Evolutionary conservation across 768 basidiomycete genomes (phyloP), one percentile per base, ranked within the genome.

Genomic region (Pleurotus sapidus): DNA sequence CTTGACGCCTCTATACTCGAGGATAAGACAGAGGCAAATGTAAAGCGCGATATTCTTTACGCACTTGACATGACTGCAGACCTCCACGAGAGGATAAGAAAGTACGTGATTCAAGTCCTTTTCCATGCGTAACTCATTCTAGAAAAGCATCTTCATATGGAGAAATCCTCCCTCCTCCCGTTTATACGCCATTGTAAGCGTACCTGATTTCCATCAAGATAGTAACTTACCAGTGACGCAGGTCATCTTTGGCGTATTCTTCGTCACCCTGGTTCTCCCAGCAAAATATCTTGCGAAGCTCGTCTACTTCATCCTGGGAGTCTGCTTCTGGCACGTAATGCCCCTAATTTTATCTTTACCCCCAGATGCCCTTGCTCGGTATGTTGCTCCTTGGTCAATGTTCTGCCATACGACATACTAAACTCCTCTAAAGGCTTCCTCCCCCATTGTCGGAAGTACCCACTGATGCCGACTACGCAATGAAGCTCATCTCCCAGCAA

Each of bases 391-490:
- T 24, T 15, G 54, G 2, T 25, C 30, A 40, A 37, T 46, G 9
- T 25, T 40, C 37, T 12, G 1, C 8, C 30, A 34, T 34, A 11
- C 30, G 1, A 34, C 30, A 34, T 34, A 11, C 30, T 34, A 11
- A 34, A 8, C 30, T 11, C 11, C 3, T 11, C 11, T 55, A 5
- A 46, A 87, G 83, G 40, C 50, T 84, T 11, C 79, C 82, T 18
- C 70, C 74, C 5, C 69, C 74, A 3, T 76, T 88, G 49, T 59
- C 63, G 38, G 78, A 84, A 58, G 80, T 79, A 9, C 87, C 88
- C 0, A 89, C 86, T 3, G 86, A 89, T 61, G 78, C 82, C 3
- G 85, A 89, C 48, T 84, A 86, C 63, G 86, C 88, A 2, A 88
- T 88, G 83, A 78, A 86, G 38, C 65, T 89, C 9, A 87, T 89